These are phyloP conservation scores for Escallonia herrerae DNA, from an alignment of 129 eudicot species.

Conservation along the genomic window DNA sequence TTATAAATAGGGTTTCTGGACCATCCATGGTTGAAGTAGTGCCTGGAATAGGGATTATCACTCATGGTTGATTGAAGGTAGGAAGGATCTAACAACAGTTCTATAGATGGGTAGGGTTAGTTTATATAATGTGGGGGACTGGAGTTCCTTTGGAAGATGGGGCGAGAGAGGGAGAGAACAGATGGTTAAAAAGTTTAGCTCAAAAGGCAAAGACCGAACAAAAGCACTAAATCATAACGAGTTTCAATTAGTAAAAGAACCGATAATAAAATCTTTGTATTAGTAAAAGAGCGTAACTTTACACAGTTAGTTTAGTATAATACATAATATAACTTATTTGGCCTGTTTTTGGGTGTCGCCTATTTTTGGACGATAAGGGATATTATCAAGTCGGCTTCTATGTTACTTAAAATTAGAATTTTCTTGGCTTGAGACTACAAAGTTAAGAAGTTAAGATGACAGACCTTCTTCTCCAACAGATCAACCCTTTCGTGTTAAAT, in stretches of 20 bases:
- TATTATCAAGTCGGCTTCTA: too few relatives aligned
- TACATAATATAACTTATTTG: too few relatives aligned
- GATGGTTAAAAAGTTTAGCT: too few relatives aligned
- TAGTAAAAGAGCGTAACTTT: not conserved
- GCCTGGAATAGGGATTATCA: not conserved
- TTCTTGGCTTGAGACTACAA: too few relatives aligned
- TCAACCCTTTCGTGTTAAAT: too few relatives aligned
- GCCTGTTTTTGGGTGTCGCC: not conserved
- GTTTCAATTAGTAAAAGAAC: not conserved
- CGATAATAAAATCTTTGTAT: too few relatives aligned
- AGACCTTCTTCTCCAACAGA: too few relatives aligned
- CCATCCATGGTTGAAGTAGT: not conserved
- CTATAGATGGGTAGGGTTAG: not conserved
- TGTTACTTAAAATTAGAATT: too few relatives aligned
- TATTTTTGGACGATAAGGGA: too few relatives aligned
- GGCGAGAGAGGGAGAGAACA: not conserved
- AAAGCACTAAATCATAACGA: not conserved
- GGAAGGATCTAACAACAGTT: not conserved
- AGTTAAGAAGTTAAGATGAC: too few relatives aligned
- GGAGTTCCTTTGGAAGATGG: not conserved
- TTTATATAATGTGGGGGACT: not conserved
- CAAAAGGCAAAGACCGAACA: not conserved
- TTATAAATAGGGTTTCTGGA: not conserved
- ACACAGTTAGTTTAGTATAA: not conserved
- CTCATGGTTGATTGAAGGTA: too few relatives aligned